Percentiles rank a stretch among this genome's conserved stretches.
These are phyloP conservation scores for Lactifluus volemus DNA, from an alignment of 768 basidiomycete species.

Conservation along the genomic window DNA sequence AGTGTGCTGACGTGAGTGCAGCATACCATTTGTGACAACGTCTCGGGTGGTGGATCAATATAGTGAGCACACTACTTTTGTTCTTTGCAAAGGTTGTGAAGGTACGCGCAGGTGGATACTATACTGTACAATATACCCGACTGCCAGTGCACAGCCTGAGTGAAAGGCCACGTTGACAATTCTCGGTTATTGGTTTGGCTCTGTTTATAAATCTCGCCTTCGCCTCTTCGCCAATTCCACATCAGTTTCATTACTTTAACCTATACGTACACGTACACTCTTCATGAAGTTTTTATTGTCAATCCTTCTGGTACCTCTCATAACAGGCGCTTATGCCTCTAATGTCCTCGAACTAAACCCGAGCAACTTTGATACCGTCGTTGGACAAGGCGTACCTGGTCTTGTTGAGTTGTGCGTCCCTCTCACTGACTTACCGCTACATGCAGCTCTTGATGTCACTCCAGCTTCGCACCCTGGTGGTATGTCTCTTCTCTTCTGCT, in stretches of 20 bases:
- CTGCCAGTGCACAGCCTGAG: too few relatives aligned
- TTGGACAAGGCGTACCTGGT: conserved; percentile 76
- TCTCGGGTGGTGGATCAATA: too few relatives aligned
- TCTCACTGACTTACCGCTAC: neutral
- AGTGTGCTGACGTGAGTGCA: conserved; percentile 4
- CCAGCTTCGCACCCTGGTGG: conserved; percentile 87
- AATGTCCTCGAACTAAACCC: conserved; percentile 77
- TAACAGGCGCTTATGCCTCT: conserved; percentile 55
- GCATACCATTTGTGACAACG: too few relatives aligned
- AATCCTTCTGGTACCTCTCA: conserved; percentile 45
- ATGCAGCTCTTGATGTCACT: neutral
- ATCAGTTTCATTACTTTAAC: too few relatives aligned
- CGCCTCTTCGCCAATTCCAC: too few relatives aligned
- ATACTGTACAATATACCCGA: too few relatives aligned
- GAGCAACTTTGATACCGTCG: conserved; percentile 61
- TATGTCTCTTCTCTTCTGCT: conserved; percentile 29
- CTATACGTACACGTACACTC: conserved; percentile 20
- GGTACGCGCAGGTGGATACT: too few relatives aligned
- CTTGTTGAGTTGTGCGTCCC: conserved; percentile 82
- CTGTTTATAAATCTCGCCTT: too few relatives aligned
- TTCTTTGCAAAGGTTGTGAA: too few relatives aligned
- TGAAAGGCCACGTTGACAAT: too few relatives aligned
- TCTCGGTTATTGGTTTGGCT: too few relatives aligned
- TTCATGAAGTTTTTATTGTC: conserved; percentile 52
- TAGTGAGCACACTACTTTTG: too few relatives aligned